These are phyloP conservation scores for Stagonosporopsis tanaceti DNA, from an alignment of 2,329 filamentous ascomycete species.

Conservation along the genomic window DNA sequence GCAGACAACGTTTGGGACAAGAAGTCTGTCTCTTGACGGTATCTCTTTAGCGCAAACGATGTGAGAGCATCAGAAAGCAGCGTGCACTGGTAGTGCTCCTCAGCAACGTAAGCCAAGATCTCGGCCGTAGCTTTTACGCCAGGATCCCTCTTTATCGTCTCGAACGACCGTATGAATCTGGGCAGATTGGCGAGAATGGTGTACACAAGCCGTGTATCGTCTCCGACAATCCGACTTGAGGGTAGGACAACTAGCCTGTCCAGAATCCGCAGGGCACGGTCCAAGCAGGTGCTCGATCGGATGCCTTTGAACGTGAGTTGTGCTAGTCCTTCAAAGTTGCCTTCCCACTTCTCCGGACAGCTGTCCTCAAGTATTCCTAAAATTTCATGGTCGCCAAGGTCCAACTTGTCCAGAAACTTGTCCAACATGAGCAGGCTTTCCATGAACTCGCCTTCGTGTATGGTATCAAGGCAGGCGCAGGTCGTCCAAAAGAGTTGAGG, in stretches of 20 bases:
- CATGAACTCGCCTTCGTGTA: slow-evolving; percentile 93
- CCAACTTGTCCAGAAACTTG: slow-evolving; percentile 81
- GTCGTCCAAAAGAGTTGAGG: slow-evolving; percentile 98
- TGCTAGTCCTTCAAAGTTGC: slow-evolving; percentile 84
- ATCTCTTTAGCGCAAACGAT: slow-evolving; percentile 72
- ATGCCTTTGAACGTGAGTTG: slow-evolving; percentile 89
- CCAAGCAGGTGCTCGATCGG: slow-evolving; percentile 82
- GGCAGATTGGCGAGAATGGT: slow-evolving; percentile 91
- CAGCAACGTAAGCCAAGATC: slow-evolving; percentile 74
- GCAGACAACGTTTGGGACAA: slow-evolving; percentile 76
- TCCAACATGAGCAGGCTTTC: slow-evolving; percentile 93
- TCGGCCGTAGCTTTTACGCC: slow-evolving; percentile 67
- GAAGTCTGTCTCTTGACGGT: slow-evolving; percentile 76
- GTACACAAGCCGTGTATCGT: slow-evolving; percentile 82
- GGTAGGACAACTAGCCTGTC: slow-evolving; percentile 81
- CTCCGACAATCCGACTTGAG: slow-evolving; percentile 80
- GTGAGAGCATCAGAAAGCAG: slow-evolving; percentile 74
- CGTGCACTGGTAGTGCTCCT: slow-evolving; percentile 74
- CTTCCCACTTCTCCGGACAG: slow-evolving; percentile 87
- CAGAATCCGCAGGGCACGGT: slow-evolving; percentile 77
- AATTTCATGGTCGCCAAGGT: slow-evolving; percentile 75
- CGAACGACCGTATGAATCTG: slow-evolving; percentile 80
- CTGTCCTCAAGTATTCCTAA: slow-evolving; percentile 77
- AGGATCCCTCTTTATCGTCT: slow-evolving; percentile 65
- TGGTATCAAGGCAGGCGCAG: slow-evolving; percentile 93